Base-by-base conservation (phyloP, 176 grass and related monocot species). In the Chloris gayana region DNA sequence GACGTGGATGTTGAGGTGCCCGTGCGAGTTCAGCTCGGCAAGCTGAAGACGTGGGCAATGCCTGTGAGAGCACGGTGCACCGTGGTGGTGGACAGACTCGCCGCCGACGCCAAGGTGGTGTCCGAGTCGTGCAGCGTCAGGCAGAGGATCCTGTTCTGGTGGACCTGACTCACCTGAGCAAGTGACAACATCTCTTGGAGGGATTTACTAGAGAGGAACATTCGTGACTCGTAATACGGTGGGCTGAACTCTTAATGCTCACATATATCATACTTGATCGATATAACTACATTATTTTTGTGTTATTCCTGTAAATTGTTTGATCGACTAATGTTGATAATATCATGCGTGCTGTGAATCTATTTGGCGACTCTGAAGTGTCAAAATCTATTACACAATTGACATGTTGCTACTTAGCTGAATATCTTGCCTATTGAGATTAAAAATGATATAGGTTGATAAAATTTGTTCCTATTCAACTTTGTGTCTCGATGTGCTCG, bases 1-100 rank as follows among this genome's bases (percentile, higher is more conserved):
- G 75, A 80, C 34, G 58, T 98, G 14, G 75, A 87, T 51, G 18
- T 89, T 31, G 61, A 81, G 18, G 84, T 98, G 65, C 92, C 95
- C 27, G 86, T 89, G 67, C 68, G 74, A 75, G 67, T 94, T 29
- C 85, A 82, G 82, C 32, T 90, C 37, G 88, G 92, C 17, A 14
- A 19, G 15, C 19, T 93, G n/a, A 89, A 14, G 44, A 91, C 85
- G 34, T 93, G 95, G 92, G 79, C 84, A 35, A 25, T 92, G 37
- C 69, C 73, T 18, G 69, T 89, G 65, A 83, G 87, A 18, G 81
- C 87, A 62, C 72, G 81, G 5, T 98, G 95, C 70, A 22, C 85
- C 47, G 72, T 91, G 9, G 71, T 62, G 0, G 62, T 98, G 29
- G 84, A 95, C 69, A 72, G 72, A 37, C 81, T 98, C 74, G 67